Evolutionary conservation across 192 early-diverging fungal genomes (phyloP).

Genomic region (Glomus cerebriforme): DNA sequence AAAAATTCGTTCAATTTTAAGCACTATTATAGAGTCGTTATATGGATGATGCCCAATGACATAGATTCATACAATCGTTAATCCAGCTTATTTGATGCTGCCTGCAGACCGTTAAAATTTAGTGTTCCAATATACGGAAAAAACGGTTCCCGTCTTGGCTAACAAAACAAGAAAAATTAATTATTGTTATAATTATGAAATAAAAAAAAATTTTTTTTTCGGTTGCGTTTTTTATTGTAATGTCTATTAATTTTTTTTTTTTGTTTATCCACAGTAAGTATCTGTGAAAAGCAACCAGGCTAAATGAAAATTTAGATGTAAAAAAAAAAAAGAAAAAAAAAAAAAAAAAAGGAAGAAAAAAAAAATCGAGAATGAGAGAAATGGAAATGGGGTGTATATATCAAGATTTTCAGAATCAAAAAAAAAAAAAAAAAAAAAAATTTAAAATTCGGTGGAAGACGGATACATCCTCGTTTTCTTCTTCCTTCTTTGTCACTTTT

Average conservation of each 20-base stretch:
- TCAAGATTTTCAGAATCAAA: neutral
- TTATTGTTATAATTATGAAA: neutral
- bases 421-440: neutral
- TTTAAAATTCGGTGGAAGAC: conserved; percentile 2
- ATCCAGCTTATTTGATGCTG: neutral
- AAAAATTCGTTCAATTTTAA: neutral
- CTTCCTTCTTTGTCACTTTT: conserved; percentile 19
- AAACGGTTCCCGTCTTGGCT: conserved; percentile 14
- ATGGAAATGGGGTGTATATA: neutral
- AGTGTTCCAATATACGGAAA: neutral
- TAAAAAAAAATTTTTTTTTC: neutral
- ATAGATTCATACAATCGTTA: neutral
- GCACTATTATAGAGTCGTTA: neutral
- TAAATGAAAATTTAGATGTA: neutral
- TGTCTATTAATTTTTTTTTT: neutral
- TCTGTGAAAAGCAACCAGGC: conserved; percentile 4
- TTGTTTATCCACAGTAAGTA: neutral
- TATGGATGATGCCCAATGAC: neutral
- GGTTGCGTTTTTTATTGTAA: neutral
- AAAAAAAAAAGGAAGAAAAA: neutral
- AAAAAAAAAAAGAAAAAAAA: neutral
- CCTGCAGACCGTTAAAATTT: conserved; percentile 8
- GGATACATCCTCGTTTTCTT: conserved; percentile 6
- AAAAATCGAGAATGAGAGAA: neutral
- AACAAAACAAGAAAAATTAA: neutral